These are phyloP conservation scores for Pleurozium schreberi DNA, from an alignment of 225 moss, liverwort and hornwort species.

Conservation along the genomic window DNA sequence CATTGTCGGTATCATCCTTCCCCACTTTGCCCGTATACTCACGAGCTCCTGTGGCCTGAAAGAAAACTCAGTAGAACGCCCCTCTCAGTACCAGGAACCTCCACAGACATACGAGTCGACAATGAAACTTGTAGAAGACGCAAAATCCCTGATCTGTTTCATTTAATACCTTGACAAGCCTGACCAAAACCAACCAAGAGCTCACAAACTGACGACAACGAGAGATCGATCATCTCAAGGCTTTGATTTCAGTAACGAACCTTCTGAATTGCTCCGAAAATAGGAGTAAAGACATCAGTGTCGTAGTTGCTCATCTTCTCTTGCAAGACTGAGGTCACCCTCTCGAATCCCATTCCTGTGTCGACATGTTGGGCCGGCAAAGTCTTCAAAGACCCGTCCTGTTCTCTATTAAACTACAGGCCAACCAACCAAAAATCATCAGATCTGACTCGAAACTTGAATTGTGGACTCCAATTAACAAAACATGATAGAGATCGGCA, in stretches of 20 bases:
- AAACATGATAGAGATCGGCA: not conserved
- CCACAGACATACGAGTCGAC: not conserved
- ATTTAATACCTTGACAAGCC: not conserved
- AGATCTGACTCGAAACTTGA: not conserved
- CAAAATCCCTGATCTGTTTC: not conserved
- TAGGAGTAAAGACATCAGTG: slow-evolving; percentile 50
- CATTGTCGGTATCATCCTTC: slow-evolving; percentile 46
- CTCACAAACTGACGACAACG: not conserved
- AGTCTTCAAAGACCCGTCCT: slow-evolving; percentile 44
- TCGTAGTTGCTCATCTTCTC: slow-evolving; percentile 64
- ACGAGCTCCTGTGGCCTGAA: slow-evolving; percentile 40
- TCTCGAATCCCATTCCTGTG: slow-evolving; percentile 58
- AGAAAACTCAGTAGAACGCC: not conserved
- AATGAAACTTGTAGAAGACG: not conserved
- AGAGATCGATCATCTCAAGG: not conserved
- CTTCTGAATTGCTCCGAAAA: slow-evolving; percentile 50
- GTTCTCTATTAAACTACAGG: slow-evolving; percentile 45
- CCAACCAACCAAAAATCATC: not conserved
- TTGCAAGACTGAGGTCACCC: slow-evolving; percentile 40
- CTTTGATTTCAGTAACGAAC: not conserved
- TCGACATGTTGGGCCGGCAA: slow-evolving; percentile 55
- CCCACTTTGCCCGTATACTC: slow-evolving; percentile 45
- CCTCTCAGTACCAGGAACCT: not conserved
- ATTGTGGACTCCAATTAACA: not conserved
- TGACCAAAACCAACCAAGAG: not conserved